Evolutionary conservation across 2,329 filamentous ascomycete genomes (phyloP).

Genomic region (Bipolaris oryzae): DNA sequence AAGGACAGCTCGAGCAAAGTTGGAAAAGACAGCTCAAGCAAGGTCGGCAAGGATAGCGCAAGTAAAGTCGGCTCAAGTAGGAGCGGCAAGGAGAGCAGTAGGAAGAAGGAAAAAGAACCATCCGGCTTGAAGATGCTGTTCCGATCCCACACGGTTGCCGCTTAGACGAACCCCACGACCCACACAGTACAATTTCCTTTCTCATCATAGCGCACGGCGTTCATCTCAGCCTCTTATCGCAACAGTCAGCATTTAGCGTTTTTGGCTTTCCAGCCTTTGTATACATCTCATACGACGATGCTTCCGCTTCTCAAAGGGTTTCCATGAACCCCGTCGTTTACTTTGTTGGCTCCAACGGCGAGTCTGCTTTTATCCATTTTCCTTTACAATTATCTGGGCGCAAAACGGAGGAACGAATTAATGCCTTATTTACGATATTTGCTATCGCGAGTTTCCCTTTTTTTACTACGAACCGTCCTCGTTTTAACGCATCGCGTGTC

Average conservation of each 20-base stretch:
- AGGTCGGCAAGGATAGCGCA: constrained; percentile 19
- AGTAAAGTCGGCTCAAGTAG: constrained; percentile 23
- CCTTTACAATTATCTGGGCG: no score
- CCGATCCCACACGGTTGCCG: constrained; percentile 36
- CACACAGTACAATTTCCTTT: not conserved
- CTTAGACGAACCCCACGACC: constrained; percentile 8
- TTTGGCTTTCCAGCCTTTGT: not conserved
- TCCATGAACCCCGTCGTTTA: not conserved
- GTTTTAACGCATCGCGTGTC: no score
- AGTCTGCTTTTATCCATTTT: no score
- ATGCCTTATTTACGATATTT: no score
- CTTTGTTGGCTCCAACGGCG: no score
- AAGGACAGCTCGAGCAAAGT: constrained; percentile 4
- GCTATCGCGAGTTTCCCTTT: no score
- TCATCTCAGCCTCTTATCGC: constrained; percentile 6
- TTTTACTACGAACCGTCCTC: no score
- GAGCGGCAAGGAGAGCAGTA: constrained; percentile 32
- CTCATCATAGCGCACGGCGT: constrained; percentile 23
- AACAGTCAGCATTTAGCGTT: constrained; percentile 22
- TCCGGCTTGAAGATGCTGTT: constrained; percentile 53
- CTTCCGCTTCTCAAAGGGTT: not conserved
- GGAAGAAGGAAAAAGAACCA: constrained; percentile 52
- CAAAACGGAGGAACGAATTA: no score
- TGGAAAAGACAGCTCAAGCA: constrained; percentile 4
- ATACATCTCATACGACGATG: not conserved